Conservation (phyloP, 805 yeast species). For the Candida andamanensis region DNA sequence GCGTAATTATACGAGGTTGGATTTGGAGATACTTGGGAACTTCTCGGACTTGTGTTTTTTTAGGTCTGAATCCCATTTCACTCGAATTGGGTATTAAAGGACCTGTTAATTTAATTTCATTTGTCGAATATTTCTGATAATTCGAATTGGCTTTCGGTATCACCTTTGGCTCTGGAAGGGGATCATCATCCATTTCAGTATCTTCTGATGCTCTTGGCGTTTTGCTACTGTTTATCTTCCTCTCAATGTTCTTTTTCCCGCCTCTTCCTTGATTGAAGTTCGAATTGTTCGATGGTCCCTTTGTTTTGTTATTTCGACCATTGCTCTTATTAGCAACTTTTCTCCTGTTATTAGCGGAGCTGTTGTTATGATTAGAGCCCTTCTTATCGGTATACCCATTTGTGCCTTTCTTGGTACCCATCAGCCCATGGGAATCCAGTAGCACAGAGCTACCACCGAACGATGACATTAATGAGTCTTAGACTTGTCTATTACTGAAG, state of each 20-base stretch:
- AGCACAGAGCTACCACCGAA: conserved; percentile 5
- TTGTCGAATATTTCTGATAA: conserved; percentile 15
- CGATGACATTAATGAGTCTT: too few relatives aligned
- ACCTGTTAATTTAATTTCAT: conserved; percentile 24
- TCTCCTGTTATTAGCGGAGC: not conserved
- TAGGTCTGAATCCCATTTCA: conserved; percentile 23
- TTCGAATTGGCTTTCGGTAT: conserved; percentile 16
- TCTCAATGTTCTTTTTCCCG: too few relatives aligned
- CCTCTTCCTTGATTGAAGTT: too few relatives aligned
- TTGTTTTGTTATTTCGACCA: not conserved
- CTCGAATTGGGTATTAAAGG: conserved; percentile 25
- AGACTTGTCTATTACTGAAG: too few relatives aligned
- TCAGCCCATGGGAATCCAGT: conserved; percentile 2
- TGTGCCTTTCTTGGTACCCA: conserved; percentile 1
- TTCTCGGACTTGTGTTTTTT: conserved; percentile 17
- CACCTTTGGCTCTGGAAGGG: conserved; percentile 10
- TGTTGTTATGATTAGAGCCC: conserved; percentile 1
- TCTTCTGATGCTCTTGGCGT: too few relatives aligned
- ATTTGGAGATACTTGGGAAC: conserved; percentile 31
- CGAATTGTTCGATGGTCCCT: too few relatives aligned
- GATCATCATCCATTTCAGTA: conserved; percentile 5
- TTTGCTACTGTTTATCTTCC: too few relatives aligned
- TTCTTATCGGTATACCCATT: conserved; percentile 2
- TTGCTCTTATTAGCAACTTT: not conserved
- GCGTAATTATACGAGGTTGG: conserved; percentile 31